These are phyloP conservation scores for Syzygium syzygioides DNA, from an alignment of 441 rosid genomes.

Conservation along the genomic window DNA sequence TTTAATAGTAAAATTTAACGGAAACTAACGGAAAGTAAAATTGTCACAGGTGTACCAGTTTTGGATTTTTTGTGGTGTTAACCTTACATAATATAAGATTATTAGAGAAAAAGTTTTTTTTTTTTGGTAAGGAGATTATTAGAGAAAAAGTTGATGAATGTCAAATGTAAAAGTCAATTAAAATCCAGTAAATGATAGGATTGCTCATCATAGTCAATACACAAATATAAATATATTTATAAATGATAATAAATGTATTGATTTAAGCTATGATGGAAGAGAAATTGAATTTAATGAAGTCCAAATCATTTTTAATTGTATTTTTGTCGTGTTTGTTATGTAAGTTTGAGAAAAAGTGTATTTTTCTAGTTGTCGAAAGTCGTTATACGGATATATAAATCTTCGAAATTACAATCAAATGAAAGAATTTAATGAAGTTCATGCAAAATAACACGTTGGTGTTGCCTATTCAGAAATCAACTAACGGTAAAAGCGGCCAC, in stretches of 20 bases:
- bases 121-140: too few relatives aligned
- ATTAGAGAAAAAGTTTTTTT: too few relatives aligned
- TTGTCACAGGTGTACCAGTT: too few relatives aligned
- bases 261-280: not conserved
- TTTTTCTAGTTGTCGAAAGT: not conserved
- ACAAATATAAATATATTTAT: not conserved
- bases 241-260: not conserved
- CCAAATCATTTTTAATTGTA: not conserved
- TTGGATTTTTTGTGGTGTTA: too few relatives aligned
- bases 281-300: not conserved
- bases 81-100: not conserved
- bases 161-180: not conserved
- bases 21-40: fast-evolving
- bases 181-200: not conserved
- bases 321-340: not conserved
- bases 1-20: too few relatives aligned
- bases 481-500: not conserved
- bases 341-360: not conserved
- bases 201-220: not conserved
- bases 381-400: too few relatives aligned
- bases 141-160: not conserved
- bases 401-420: not conserved
- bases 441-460: not conserved
- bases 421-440: not conserved
- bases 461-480: not conserved